Base-by-base conservation (phyloP, 1,284 basidiomycete genomes). In the Psilocybe mexicana region DNA sequence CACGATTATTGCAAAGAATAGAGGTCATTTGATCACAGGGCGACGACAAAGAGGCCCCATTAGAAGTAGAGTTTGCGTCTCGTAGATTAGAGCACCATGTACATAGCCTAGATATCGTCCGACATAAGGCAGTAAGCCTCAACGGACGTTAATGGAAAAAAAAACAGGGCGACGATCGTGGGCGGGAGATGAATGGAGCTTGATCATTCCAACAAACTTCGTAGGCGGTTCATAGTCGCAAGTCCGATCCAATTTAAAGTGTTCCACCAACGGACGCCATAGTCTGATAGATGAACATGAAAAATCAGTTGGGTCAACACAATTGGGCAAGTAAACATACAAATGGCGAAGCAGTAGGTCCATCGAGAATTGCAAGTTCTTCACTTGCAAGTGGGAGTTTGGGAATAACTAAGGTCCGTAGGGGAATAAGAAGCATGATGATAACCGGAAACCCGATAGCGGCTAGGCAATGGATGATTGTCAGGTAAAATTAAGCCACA, bases 371-470 rank as follows among this genome's bases (percentile, higher is more conserved):
- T 1, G 80, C 80, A 35, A 99, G 76, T 70, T 98, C 96, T 57
- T 90, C 87, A 1, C 76, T 69, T 0, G 90, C 89, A 72, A 98
- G 96, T 10, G 90, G 85, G 35, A 94, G 74, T 23, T 76, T 78
- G 1, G 96, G 94, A 2, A 98, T 80, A 12, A 94, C 62, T 58
- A 80, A 80, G 43, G 85, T 83, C 46, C 96, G 80, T 5, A 96
- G 65, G 0, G 96, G 96, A n/a, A 98, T 83, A 18, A 98, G 80
- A 18, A 93, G 73, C 67, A 93, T 84, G 68, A 98, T 97, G 62
- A 97, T 85, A 43, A 97, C 81, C 0, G 95, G 94, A 71, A 98
- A 98, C 0, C 92, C 94, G 57, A 97, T 94, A 4, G 92, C 91
- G 52, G 90, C 93, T 90, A 55, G 30, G 48, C 4, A 56, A 44